A percentile compares a stretch with the other conserved stretches of the same genome.
phyloP scores from a whole-genome alignment of 2,329 filamentous ascomycete species.

The Curvularia verruculosa region DNA sequence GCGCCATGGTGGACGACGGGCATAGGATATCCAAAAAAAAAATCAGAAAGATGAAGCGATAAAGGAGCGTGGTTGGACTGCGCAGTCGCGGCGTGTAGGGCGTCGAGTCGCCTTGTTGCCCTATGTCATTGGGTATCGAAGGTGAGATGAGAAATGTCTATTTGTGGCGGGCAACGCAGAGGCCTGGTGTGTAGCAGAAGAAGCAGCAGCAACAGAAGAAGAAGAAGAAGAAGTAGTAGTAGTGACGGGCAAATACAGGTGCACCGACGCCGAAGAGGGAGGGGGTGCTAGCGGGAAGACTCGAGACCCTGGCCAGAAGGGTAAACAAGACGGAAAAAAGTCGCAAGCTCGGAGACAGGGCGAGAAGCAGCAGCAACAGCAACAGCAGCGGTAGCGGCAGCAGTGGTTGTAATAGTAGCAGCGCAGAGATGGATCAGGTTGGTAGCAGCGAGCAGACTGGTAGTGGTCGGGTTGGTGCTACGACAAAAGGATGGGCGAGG shows the following conservation, averaged over 20 bases:
- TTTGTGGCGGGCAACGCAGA: constrained; percentile 33
- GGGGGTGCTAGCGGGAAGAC: constrained; percentile 18
- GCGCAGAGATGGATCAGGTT: no score
- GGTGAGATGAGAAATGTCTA: constrained; percentile 39
- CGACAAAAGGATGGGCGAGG: no score
- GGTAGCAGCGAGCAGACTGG: background rate
- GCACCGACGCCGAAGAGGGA: constrained; percentile 27
- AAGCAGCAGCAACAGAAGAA: no score
- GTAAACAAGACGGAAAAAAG: constrained; percentile 15
- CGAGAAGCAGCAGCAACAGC: background rate
- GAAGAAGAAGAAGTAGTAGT: no score
- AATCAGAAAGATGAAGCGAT: constrained; percentile 31
- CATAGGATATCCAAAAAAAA: constrained; percentile 41
- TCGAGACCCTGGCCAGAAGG: constrained; percentile 26
- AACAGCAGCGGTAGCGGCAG: background rate
- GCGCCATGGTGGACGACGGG: constrained; percentile 43
- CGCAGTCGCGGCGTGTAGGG: constrained; percentile 32
- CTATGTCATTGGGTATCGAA: constrained; percentile 47
- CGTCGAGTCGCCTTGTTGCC: constrained; percentile 34
- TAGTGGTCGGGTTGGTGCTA: background rate
- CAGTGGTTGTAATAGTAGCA: background rate
- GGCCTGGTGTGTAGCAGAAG: constrained; percentile 24
- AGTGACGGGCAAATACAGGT: constrained; percentile 32
- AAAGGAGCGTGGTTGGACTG: constrained; percentile 32
- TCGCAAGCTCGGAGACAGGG: background rate